These are phyloP conservation scores for Fomes fomentarius DNA, from an alignment of 1,284 basidiomycete genomes.

Conservation along the genomic window DNA sequence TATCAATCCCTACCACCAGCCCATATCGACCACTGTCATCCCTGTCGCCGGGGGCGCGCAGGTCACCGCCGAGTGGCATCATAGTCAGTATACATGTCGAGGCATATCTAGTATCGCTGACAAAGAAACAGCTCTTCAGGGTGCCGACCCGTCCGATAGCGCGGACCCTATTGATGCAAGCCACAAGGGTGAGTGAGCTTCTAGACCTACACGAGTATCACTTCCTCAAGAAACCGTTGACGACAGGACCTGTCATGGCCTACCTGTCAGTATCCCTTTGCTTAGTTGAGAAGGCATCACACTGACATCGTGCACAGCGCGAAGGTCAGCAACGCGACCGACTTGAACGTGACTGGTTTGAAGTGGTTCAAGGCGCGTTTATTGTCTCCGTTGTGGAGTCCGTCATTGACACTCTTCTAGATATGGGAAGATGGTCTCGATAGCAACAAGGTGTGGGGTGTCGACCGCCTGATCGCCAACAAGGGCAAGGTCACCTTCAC, in stretches of 20 bases:
- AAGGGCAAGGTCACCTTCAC: conserved; percentile 58
- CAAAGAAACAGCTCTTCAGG: conserved; percentile 35
- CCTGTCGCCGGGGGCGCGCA: conserved; percentile 51
- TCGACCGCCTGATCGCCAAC: conserved; percentile 52
- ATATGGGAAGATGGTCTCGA: conserved; percentile 48
- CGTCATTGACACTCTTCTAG: conserved; percentile 13
- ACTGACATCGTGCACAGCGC: conserved; percentile 37
- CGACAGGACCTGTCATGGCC: conserved; percentile 48
- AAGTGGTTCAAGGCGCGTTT: conserved; percentile 56
- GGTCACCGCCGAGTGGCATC: conserved; percentile 58
- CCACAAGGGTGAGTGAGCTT: conserved; percentile 43
- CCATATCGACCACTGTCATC: conserved; percentile 53
- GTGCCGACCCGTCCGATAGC: conserved; percentile 46
- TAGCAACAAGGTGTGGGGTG: conserved; percentile 44
- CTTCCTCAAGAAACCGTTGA: neutral
- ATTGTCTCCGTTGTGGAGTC: neutral
- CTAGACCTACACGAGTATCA: neutral
- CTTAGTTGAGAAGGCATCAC: neutral
- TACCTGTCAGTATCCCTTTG: conserved; percentile 46
- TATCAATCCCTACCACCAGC: conserved; percentile 60
- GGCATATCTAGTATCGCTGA: neutral
- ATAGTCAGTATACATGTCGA: conserved; percentile 31
- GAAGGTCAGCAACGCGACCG: conserved; percentile 46
- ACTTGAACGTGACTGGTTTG: conserved; percentile 51
- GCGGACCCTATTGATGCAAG: conserved; percentile 55